These are phyloP conservation scores for Phytophthora ohioensis DNA, from an alignment of 352 stramenopile genomes.

Conservation along the genomic window DNA sequence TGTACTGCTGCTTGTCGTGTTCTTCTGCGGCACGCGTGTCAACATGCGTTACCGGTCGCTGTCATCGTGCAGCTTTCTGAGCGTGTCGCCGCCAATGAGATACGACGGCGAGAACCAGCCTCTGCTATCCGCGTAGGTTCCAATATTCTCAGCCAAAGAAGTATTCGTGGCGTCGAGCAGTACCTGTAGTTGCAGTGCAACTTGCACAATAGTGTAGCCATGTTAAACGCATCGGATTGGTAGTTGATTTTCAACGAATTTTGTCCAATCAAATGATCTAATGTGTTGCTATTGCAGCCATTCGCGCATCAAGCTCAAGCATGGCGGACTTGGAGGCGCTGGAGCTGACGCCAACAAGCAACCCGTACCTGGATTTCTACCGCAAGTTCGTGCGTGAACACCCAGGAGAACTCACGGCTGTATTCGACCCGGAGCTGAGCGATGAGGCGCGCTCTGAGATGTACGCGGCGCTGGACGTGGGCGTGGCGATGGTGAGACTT, in stretches of 20 bases:
- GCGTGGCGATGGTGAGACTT: constrained; percentile 77
- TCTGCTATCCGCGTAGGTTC: constrained; percentile 47
- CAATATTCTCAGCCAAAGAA: constrained; percentile 2
- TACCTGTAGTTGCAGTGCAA: constrained; percentile 1
- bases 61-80: constrained; percentile 80
- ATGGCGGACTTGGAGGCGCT: constrained; percentile 42
- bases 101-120: constrained; percentile 64
- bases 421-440: constrained; percentile 80
- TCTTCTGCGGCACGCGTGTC: constrained; percentile 82
- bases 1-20: constrained; percentile 76
- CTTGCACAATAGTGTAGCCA: constrained; percentile 33
- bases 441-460: constrained; percentile 74
- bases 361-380: constrained; percentile 88
- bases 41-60: constrained; percentile 81
- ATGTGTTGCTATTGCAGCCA: constrained; percentile 15
- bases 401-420: constrained; percentile 61
- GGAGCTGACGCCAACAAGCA: constrained; percentile 69
- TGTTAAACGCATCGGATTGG: constrained; percentile 25
- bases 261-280: constrained; percentile 28
- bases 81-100: constrained; percentile 62
- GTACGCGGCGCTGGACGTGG: constrained; percentile 79
- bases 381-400: constrained; percentile 65
- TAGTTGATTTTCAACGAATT: constrained; percentile 26
- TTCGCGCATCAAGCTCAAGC: constrained; percentile 6
- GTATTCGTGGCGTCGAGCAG: not conserved